Percentiles rank a stretch among this genome's conserved stretches.
Evolutionary conservation across 2,329 filamentous ascomycete species (phyloP).

Genomic region (Aspergillus fischeri): DNA sequence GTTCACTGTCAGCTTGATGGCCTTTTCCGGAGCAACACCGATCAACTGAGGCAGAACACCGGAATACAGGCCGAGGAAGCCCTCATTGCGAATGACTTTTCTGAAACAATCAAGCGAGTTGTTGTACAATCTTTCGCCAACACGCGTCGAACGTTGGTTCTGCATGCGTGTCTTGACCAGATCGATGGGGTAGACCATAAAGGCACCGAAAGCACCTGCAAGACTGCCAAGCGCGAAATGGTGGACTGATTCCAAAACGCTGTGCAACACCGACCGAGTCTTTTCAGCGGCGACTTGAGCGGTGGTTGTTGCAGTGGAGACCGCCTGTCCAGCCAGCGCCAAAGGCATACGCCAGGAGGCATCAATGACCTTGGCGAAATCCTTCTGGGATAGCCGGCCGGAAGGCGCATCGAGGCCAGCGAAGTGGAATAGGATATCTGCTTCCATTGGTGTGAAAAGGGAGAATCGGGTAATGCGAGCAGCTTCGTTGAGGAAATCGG

Average conservation of each 20-base stretch:
- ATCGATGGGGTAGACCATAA: constrained; percentile 99
- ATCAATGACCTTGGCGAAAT: constrained; percentile 94
- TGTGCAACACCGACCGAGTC: constrained; percentile 56
- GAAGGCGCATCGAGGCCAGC: constrained; percentile 87
- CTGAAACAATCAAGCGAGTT: constrained; percentile 94
- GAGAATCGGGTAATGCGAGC: constrained; percentile 89
- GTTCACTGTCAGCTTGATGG: constrained; percentile 98
- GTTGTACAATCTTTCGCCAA: constrained; percentile 87
- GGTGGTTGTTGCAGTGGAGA: constrained; percentile 38
- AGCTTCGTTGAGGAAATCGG: constrained; percentile 93
- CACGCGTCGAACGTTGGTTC: constrained; percentile 80
- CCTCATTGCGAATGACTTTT: constrained; percentile 92
- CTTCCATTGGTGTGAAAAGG: constrained; percentile 96
- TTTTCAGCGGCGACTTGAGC: constrained; percentile 53
- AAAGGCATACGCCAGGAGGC: constrained; percentile 77
- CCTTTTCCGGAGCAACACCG: constrained; percentile 97
- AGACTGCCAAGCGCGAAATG: constrained; percentile 86
- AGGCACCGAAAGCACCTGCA: constrained; percentile 94
- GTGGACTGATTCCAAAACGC: constrained; percentile 72
- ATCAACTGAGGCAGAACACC: constrained; percentile 93
- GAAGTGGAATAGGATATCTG: constrained; percentile 98
- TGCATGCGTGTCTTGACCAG: constrained; percentile 98
- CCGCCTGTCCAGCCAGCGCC: constrained; percentile 47
- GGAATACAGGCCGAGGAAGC: constrained; percentile 83
- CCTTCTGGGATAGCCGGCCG: constrained; percentile 71